phyloP scores from a whole-genome alignment of 306 rosid species.

The Ziziphus jujuba region DNA sequence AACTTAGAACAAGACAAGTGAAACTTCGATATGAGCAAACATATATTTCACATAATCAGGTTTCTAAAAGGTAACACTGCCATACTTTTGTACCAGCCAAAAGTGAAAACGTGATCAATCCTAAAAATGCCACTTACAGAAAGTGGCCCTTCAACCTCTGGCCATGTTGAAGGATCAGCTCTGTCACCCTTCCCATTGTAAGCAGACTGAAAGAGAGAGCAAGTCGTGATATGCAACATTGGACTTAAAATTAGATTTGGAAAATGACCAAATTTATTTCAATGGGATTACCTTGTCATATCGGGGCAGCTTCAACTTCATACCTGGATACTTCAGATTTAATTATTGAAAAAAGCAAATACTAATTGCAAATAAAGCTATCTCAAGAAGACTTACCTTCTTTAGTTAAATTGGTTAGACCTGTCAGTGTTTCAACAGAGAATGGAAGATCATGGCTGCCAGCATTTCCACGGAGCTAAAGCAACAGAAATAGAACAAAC shows the following conservation, averaged over 20 bases:
- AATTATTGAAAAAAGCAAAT: constrained; percentile 22
- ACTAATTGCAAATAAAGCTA: constrained; percentile 7
- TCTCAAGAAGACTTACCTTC: constrained; percentile 58
- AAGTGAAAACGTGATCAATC: neutral
- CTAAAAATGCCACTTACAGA: constrained; percentile 41
- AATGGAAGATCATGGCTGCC: constrained; percentile 93
- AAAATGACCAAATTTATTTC: constrained; percentile 5
- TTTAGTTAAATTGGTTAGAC: constrained; percentile 57
- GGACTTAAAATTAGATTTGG: constrained; percentile 3
- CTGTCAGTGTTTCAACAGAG: constrained; percentile 65
- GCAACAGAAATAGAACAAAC: constrained; percentile 13
- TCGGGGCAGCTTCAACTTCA: constrained; percentile 83
- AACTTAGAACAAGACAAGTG: neutral
- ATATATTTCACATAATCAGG: constrained; percentile 9
- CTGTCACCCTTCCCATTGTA: constrained; percentile 88
- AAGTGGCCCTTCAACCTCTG: constrained; percentile 86
- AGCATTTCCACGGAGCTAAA: constrained; percentile 82
- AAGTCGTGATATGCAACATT: constrained; percentile 28
- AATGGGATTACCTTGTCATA: constrained; percentile 74
- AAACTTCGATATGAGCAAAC: neutral
- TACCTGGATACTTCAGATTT: constrained; percentile 52
- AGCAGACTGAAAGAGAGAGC: constrained; percentile 62
- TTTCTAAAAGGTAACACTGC: neutral
- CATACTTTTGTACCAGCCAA: neutral
- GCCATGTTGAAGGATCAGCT: constrained; percentile 80